Base-by-base conservation (phyloP, 2,329 filamentous ascomycete species). In the Colletotrichum sp. region DNA sequence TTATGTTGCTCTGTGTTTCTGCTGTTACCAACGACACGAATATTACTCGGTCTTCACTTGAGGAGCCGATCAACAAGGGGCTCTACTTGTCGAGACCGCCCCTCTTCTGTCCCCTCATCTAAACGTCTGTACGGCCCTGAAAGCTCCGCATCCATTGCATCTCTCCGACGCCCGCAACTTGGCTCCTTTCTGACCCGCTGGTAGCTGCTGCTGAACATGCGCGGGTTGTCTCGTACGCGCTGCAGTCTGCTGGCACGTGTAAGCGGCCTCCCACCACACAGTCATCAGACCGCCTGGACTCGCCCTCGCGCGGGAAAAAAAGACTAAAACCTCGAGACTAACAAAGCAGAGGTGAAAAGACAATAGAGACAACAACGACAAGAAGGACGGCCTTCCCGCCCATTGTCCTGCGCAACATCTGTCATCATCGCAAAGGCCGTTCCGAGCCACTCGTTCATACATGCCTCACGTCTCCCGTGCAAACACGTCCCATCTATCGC, bases 111-210 rank as follows among this genome's bases (percentile, higher is more conserved):
- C n/a, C 43, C 43, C 43, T 52, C 43, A 32, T 61, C 30, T 32
- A 14, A 61, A 32, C 21, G 6, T 68, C 59, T 36, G 39, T 52
- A 52, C 43, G n/a, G 43, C 61, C 52, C 16, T 21, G 28, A 18
- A 28, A 26, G 30, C 36, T 48, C 68, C 52, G 52, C 68, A 61
- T 5, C 66, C 64, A 36, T 61, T 65, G 70, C 26, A 65, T 68
- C 64, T 75, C 63, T 34, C 73, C 34, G 24, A 73, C 73, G 73
- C 73, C 73, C 73, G 70, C 73, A 68, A 26, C 68, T 71, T 36
- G 60, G 60, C 72, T 67, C 52, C 21, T 61, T 24, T 60, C 28
- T 28, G 28, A 39, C 69, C 32, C 55, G 32, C 24, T 32, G 18
- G 36, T 55, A 26, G 21, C 60, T 64, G 36, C 48, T 32, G 36